Base-by-base conservation (phyloP, 2,329 filamentous ascomycete genomes). In the Botryotinia convoluta region DNA sequence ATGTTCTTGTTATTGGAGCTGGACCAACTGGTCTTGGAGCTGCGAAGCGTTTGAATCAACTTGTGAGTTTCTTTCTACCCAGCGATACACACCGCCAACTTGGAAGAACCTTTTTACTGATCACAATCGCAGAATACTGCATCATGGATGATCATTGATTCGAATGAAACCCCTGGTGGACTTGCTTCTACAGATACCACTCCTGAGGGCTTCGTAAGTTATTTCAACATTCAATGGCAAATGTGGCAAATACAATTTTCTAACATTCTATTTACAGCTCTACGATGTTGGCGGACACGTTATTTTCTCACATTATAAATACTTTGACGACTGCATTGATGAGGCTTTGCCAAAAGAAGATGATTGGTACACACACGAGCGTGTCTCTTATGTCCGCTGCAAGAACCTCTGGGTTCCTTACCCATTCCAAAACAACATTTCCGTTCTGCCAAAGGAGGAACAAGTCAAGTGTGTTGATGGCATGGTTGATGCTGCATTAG, bases 341-440 rank as follows among this genome's bases (percentile, higher is more conserved):
- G 96, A 99, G 88, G 96, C 96, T 71, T 91, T 99, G 60, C 96
- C 96, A 80, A 94, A 94, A 82, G 90, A 94, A 74, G 92, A 93
- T 74, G 96, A 99, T 86, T 99, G 96, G 96, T 98, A 92, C 86
- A 93, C 91, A 77, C 96, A 99, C 87, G 92, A 99, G 88, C 95
- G 96, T 83, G 96, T 99, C 85, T 99, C 96, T 76, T 99, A 99
- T 84, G 95, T 99, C 79, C 95, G 96, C 82, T 98, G 94, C 92
- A 95, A 97, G 90, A 88, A 89, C 78, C 88, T 94, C 82, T 99
- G 96, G 96, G 96, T 99, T 74, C 95, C 96, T 71, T 99, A 99
- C 86, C 96, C 96, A 77, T 98, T 99, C 91, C 96, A 99, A 87
- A 99, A 98, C 90, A 99, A 99, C 88, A 95, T 99, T 83, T 97